Evolutionary conservation across 192 early-diverging fungal genomes (phyloP).

Genomic region (Spizellomyces punctatus): DNA sequence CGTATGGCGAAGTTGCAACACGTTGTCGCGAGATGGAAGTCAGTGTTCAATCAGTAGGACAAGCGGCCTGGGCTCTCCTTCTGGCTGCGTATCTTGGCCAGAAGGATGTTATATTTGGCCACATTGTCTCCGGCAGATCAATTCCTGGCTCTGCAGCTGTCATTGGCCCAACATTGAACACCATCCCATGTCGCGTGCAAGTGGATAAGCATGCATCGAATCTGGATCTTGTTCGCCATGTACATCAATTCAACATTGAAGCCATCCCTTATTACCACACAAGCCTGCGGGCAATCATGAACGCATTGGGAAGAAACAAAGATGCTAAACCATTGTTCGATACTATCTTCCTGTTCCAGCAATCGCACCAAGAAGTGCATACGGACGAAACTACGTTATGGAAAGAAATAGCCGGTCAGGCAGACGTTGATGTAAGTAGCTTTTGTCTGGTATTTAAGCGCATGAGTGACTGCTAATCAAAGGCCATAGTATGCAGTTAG

Average conservation of each 20-base stretch:
- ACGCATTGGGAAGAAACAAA: background rate
- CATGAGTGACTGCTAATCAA: background rate
- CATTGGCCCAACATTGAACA: constrained; percentile 24
- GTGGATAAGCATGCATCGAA: background rate
- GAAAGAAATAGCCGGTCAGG: constrained; percentile 7
- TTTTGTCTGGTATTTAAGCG: background rate
- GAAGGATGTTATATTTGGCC: constrained; percentile 31
- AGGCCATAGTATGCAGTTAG: constrained; percentile 10
- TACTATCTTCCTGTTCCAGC: constrained; percentile 13
- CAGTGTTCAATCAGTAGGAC: background rate
- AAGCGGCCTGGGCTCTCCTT: constrained; percentile 26
- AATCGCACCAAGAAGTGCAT: background rate
- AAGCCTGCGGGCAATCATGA: background rate
- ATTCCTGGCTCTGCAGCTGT: constrained; percentile 2
- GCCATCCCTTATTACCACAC: background rate
- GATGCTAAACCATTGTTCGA: background rate
- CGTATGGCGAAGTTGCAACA: background rate
- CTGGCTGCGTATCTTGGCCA: background rate
- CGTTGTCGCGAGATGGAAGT: background rate
- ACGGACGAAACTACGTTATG: background rate
- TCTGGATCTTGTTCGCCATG: constrained; percentile 6
- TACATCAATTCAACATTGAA: background rate
- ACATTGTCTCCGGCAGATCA: constrained; percentile 12
- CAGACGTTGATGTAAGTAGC: constrained; percentile 21
- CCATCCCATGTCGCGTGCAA: constrained; percentile 10